A percentile compares a stretch with the other conserved stretches of the same genome.
Evolutionary conservation across 1,284 basidiomycete genomes (phyloP).

Genomic region (Melampsora allii-populina): DNA sequence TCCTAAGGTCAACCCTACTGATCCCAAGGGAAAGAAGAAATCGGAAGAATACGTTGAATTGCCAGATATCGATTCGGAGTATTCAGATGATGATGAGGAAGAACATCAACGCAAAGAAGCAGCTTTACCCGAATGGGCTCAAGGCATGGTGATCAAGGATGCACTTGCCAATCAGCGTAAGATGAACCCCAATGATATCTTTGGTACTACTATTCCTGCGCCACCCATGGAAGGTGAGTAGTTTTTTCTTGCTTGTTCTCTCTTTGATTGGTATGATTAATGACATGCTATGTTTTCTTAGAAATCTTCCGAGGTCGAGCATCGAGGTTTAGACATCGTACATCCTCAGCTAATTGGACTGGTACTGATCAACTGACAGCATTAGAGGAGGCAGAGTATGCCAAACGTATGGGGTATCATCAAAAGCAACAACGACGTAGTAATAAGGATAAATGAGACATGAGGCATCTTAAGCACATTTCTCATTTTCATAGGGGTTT

Average conservation of each 20-base stretch:
- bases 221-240: conserved; percentile 69
- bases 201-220: conserved; percentile 71
- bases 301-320: conserved; percentile 40
- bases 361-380: conserved; percentile 75
- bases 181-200: conserved; percentile 87
- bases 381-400: conserved; percentile 80
- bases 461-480: not conserved
- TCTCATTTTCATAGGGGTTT: no score
- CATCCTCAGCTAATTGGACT: conserved; percentile 90
- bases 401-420: conserved; percentile 77
- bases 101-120: conserved; percentile 67
- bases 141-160: conserved; percentile 74
- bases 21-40: conserved; percentile 26
- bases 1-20: not conserved
- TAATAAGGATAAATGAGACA: not conserved
- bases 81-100: conserved; percentile 90
- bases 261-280: conserved; percentile 1
- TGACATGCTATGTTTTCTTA: not conserved
- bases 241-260: not conserved
- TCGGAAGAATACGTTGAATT: conserved; percentile 79
- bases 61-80: conserved; percentile 90
- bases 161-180: conserved; percentile 74
- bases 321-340: conserved; percentile 70
- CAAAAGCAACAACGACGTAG: conserved; percentile 2
- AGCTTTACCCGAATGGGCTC: conserved; percentile 74